Evolutionary conservation across 1,284 basidiomycete genomes (phyloP), one percentile per base, ranked within the genome.

Genomic region (Pseudozyma flocculosa): DNA sequence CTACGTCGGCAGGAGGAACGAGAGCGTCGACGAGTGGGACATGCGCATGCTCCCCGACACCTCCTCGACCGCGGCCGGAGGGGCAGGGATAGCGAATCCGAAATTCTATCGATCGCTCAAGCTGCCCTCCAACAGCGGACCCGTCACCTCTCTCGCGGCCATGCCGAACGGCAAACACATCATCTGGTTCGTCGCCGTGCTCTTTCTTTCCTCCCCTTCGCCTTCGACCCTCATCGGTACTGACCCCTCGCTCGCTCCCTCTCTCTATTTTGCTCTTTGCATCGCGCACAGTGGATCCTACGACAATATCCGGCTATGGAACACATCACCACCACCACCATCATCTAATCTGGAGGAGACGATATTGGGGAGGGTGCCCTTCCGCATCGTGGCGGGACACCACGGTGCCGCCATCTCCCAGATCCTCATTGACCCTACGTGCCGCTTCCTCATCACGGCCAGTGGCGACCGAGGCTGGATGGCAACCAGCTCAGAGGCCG

Each of bases 331-430:
- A 11, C n/a, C n/a, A n/a, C n/a, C n/a, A n/a, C n/a, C n/a, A n/a
- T n/a, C n/a, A n/a, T n/a, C n/a, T n/a, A 86, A 87, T 88, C 30
- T 48, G 3, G 83, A 83, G 37, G 84, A 82, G 71, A 80, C 81
- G 49, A 85, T 82, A 75, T 84, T 84, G 40, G 61, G 62, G 41
- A 75, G 66, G 49, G 73, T 75, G 10, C 71, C 74, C 4, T 96
- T 96, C 83, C 92, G 92, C 79, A 95, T 97, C 60, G 90, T 98
- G 36, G 89, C 92, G 4, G 94, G 94, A 0, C 93, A 97, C 80
- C 91, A 96, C 79, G 92, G 93, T 26, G 93, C 92, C 2, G 89
- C 87, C 56, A 85, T 96, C 17, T 94, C 91, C 4, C 87, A 89
- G 68, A 89, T 95, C 85, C 78, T 93, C 59, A 83, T 97, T 43